These are phyloP conservation scores for Microcyclosporella mali DNA, from an alignment of 2,329 filamentous ascomycete genomes.

Conservation along the genomic window DNA sequence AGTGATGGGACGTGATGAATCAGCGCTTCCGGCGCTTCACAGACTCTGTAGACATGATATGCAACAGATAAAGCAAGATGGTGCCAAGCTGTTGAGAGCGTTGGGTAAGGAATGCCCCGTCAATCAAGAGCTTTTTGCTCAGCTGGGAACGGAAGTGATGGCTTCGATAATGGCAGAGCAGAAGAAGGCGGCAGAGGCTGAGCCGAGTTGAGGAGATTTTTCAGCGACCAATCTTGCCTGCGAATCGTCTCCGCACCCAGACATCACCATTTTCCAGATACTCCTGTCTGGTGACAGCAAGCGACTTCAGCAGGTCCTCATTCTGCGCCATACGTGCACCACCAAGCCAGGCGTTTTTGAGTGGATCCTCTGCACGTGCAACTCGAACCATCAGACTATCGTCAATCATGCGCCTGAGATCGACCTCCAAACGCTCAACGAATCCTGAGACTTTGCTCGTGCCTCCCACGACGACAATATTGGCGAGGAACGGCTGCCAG, in stretches of 20 bases:
- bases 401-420: slow-evolving; percentile 32
- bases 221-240: slow-evolving; percentile 27
- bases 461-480: slow-evolving; percentile 83
- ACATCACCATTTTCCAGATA: slow-evolving; percentile 76
- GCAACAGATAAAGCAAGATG: slow-evolving; percentile 24
- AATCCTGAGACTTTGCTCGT: slow-evolving; percentile 77
- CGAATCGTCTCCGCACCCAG: slow-evolving; percentile 32
- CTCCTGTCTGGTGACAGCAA: slow-evolving; percentile 78
- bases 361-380: slow-evolving; percentile 61
- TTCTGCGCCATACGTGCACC: slow-evolving; percentile 71
- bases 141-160: slow-evolving; percentile 17
- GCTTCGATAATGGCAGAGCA: slow-evolving; percentile 7
- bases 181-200: slow-evolving; percentile 4
- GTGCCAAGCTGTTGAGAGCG: slow-evolving; percentile 24
- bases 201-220: slow-evolving; percentile 7
- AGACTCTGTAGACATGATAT: slow-evolving; percentile 22
- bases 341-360: slow-evolving; percentile 78
- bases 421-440: slow-evolving; percentile 58
- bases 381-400: slow-evolving; percentile 74
- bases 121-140: slow-evolving; percentile 24
- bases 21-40: slow-evolving; percentile 14
- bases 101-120: slow-evolving; percentile 22
- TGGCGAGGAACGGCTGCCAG: slow-evolving; percentile 77
- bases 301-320: slow-evolving; percentile 54
- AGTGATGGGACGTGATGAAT: slow-evolving; percentile 16